Evolutionary conservation across 2,329 filamentous ascomycete genomes (phyloP), one percentile per base, ranked within the genome.

Genomic region (Tolypocladium tundrense): DNA sequence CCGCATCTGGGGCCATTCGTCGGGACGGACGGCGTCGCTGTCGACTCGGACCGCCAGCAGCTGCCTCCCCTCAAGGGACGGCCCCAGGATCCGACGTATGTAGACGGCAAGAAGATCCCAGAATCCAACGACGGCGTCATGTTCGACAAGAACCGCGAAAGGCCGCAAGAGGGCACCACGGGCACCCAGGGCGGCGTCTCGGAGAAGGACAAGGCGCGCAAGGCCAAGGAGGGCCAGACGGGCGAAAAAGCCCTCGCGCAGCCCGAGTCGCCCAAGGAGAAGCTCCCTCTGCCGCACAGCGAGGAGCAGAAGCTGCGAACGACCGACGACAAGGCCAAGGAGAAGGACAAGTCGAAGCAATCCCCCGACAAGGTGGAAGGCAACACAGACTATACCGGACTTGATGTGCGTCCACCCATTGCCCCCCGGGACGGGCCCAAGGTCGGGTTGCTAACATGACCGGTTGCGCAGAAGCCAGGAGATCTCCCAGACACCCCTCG

Each of bases 181-280:
- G 93, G 93, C 43, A 96, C 90, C 1, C 89, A 92, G 68, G 92
- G 91, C 14, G 92, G 93, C 56, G 90, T 97, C 48, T 91, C 88
- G 33, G 88, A 92, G 69, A 96, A 95, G 73, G 85, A 86, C 64
- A 94, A 91, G 75, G 86, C 85, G 54, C 82, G 84, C 60, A 87
- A 88, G 67, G 80, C 81, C 42, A 80, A 87, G 63, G 87, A 90
- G 70, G 81, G 79, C 59, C 79, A 82, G 68, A 86, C 80, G 4
- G 86, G 81, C 63, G 83, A 80, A 71, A 89, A 82, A 71, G 72
- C 78, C 39, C 82, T 88, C 67, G 93, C 91, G 70, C 86, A 85
- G 60, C 92, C 92, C 5, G 87, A 90, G 62, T 82, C 87, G 5
- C 93, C 93, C 16, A 96, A 96, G 71, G 91, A 93, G 68, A 88